These are phyloP conservation scores for Backusella australiensis DNA, from an alignment of 192 early-diverging fungal genomes.

Conservation along the genomic window DNA sequence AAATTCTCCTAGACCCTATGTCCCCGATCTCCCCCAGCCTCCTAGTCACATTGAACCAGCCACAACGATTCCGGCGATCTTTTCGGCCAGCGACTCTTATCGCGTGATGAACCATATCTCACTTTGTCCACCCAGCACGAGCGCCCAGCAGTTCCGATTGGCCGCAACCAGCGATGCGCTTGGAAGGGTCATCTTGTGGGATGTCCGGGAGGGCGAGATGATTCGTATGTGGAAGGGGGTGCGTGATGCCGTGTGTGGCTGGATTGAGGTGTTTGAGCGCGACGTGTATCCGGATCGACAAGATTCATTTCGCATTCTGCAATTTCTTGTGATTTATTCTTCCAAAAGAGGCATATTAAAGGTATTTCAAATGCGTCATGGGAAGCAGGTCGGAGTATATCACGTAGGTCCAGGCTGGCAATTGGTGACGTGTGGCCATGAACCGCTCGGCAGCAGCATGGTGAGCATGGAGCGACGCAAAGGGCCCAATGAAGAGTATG, in stretches of 20 bases:
- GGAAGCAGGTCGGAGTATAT: constrained; percentile 54
- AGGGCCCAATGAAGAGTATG: neutral
- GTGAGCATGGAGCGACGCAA: constrained; percentile 18
- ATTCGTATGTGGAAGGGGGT: constrained; percentile 73
- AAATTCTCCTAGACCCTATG: constrained; percentile 27
- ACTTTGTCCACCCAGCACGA: constrained; percentile 44
- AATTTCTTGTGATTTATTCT: constrained; percentile 66
- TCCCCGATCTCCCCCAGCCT: constrained; percentile 31
- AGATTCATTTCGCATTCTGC: constrained; percentile 20
- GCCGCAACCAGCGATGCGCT: constrained; percentile 64
- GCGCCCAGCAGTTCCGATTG: constrained; percentile 39
- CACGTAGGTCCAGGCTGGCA: constrained; percentile 60
- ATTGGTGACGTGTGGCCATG: constrained; percentile 45
- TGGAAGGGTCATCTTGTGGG: constrained; percentile 67
- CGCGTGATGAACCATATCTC: constrained; percentile 52
- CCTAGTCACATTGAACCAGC: constrained; percentile 53
- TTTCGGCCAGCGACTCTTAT: constrained; percentile 51
- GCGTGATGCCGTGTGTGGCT: constrained; percentile 67
- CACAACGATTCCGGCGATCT: constrained; percentile 47
- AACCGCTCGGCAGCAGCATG: constrained; percentile 41
- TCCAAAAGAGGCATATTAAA: constrained; percentile 62
- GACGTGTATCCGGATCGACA: constrained; percentile 16
- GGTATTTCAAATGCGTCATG: constrained; percentile 60
- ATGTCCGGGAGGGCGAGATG: constrained; percentile 61
- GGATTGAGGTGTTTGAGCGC: constrained; percentile 53